A percentile compares a stretch with the other conserved stretches of the same genome.
These are phyloP conservation scores for Ustilago bromivora DNA, from an alignment of 1,284 basidiomycete genomes.

Conservation along the genomic window DNA sequence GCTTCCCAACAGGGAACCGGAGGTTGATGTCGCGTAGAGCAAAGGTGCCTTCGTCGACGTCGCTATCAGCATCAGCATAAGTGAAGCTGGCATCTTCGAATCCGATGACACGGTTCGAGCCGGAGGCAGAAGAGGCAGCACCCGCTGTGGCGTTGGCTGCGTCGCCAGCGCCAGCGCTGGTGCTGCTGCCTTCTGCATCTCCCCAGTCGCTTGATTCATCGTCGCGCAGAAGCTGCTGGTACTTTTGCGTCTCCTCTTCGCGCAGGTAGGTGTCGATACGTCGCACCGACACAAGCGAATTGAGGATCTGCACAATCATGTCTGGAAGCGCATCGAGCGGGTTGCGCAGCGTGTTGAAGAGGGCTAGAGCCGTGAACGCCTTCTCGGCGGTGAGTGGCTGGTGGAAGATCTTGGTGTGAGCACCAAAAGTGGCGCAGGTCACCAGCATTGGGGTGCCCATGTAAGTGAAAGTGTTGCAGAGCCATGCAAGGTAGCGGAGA, in stretches of 20 bases:
- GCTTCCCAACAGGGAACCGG: conserved; percentile 74
- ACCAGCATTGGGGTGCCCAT: conserved; percentile 76
- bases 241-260: conserved; percentile 75
- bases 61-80: conserved; percentile 62
- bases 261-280: conserved; percentile 72
- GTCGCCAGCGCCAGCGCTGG: background rate
- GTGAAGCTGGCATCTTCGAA: conserved; percentile 72
- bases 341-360: conserved; percentile 71
- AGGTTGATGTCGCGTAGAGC: conserved; percentile 73
- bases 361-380: conserved; percentile 73
- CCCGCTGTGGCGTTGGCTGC: conserved; percentile 2
- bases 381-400: conserved; percentile 72
- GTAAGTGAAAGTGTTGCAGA: conserved; percentile 70
- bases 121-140: conserved; percentile 3
- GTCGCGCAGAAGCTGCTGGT: conserved; percentile 71
- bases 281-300: conserved; percentile 66
- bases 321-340: conserved; percentile 65
- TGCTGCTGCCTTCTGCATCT: conserved; percentile 55
- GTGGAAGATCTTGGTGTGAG: conserved; percentile 74
- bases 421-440: conserved; percentile 78
- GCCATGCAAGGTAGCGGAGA: conserved; percentile 70
- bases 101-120: conserved; percentile 69
- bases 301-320: conserved; percentile 72
- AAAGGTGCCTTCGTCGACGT: conserved; percentile 68
- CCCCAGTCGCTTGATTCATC: conserved; percentile 60